Conservation (phyloP, 768 basidiomycete species). For the Chalciporus piperatus region DNA sequence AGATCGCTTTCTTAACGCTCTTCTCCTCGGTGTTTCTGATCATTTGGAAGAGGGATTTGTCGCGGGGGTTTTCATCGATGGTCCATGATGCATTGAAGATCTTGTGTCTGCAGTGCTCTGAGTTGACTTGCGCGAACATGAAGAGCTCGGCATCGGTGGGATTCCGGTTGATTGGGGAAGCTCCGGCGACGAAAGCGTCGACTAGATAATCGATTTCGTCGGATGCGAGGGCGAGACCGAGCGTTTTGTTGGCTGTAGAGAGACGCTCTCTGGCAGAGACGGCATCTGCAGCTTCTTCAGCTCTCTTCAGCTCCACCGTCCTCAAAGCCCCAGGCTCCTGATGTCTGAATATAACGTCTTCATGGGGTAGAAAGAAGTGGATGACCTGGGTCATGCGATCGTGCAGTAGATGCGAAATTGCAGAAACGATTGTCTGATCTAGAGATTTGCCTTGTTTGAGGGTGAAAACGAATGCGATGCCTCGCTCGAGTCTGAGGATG, state of each 20-base stretch:
- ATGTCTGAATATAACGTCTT: conserved; percentile 57
- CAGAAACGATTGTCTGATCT: conserved; percentile 44
- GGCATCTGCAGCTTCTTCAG: conserved; percentile 23
- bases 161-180: conserved; percentile 66
- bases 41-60: conserved; percentile 89
- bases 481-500: conserved; percentile 85
- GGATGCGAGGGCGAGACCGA: conserved; percentile 86
- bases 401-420: conserved; percentile 71
- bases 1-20: conserved; percentile 76
- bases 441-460: conserved; percentile 41
- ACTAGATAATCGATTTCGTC: conserved; percentile 94
- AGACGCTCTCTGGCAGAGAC: conserved; percentile 60
- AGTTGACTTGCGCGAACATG: conserved; percentile 99
- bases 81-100: conserved; percentile 99
- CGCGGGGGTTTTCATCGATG: conserved; percentile 64
- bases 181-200: conserved; percentile 78
- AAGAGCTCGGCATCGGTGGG: conserved; percentile 98
- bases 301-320: conserved; percentile 56
- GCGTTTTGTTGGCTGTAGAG: conserved; percentile 68
- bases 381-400: conserved; percentile 97
- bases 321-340: conserved; percentile 65
- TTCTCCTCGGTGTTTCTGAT: conserved; percentile 92
- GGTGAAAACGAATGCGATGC: conserved; percentile 64
- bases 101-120: conserved; percentile 99
- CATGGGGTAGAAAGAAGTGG: conserved; percentile 54